Evolutionary conservation across 1,284 basidiomycete species (phyloP), one percentile per base, ranked within the genome.

Genomic region (Cutaneotrichosporon mucoides): DNA sequence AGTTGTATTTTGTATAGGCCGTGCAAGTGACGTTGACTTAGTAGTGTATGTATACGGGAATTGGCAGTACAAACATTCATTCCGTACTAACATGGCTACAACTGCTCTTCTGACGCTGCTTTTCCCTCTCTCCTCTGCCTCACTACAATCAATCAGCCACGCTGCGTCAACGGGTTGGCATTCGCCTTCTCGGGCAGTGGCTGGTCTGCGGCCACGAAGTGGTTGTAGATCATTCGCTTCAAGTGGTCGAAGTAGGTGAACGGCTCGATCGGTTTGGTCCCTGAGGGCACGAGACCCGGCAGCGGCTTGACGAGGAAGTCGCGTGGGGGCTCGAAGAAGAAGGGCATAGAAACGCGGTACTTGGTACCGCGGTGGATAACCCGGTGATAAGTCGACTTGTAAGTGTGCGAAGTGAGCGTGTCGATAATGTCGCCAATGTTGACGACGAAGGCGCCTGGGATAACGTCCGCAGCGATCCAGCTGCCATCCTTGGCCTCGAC

Each of bases 401-500:
- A 73, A 11, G 71, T 53, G 10, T 70, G 70, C 41, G 66, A 66
- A 0, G 72, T 66, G 68, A 68, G 69, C 42, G 55, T 55, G 34
- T 72, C 68, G 53, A 70, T 64, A 65, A 75, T 71, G 51, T 88
- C 88, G 3, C 87, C 88, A 51, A 89, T 83, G 65, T 84, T 85
- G 36, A 85, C 79, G 6, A 90, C 86, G 64, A 90, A 87, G 1
- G 88, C 88, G 4, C 84, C 84, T 0, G 84, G 84, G 40, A 88
- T 82, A 0, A 88, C 88, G 1, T 86, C 84, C 0, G 84, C 88
- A 55, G 88, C 85, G 51, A 90, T 86, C 88, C 88, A 89, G 56
- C 84, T 78, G 0, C 87, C 86, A 78, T 33, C 81, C 9, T 35
- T 12, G 11, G 33, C 40, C 54, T 56, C 49, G 5, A 64, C 62